A percentile compares a stretch with the other conserved stretches of the same genome.
Conservation (phyloP, 805 yeast species). For the Candida oleophila region DNA sequence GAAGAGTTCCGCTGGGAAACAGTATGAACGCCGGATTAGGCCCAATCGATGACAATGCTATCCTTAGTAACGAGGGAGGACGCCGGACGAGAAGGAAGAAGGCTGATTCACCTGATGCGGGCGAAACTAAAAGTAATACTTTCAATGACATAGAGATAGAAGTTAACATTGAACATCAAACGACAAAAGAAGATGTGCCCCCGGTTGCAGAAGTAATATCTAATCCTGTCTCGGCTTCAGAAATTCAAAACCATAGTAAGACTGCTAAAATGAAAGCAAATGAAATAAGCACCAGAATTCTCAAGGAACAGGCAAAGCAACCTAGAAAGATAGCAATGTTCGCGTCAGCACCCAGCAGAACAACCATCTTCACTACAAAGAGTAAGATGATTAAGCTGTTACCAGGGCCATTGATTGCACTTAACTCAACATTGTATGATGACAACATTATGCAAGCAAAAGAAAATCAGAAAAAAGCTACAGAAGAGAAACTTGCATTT, state of each 20-base stretch:
- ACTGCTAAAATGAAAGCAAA: background rate
- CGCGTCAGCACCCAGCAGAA: slow-evolving; percentile 15
- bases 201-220: slow-evolving; percentile 5
- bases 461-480: slow-evolving; percentile 11
- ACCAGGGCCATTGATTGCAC: slow-evolving; percentile 40
- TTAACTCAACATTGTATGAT: slow-evolving; percentile 37
- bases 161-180: too few species aligned
- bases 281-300: background rate
- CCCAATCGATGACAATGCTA: slow-evolving; percentile 6
- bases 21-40: background rate
- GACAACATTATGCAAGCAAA: slow-evolving; percentile 26
- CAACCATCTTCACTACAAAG: slow-evolving; percentile 30
- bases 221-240: background rate
- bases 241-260: background rate
- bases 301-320: background rate
- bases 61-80: background rate
- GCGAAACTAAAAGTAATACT: background rate
- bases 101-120: background rate
- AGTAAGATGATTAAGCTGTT: slow-evolving; percentile 30
- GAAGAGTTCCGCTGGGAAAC: slow-evolving; percentile 15
- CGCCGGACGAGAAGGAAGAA: background rate
- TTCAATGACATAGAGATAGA: too few species aligned
- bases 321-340: background rate
- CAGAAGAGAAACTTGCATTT: slow-evolving; percentile 28
- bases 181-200: too few species aligned